Percentiles rank a stretch among this genome's conserved stretches.
Conservation (phyloP, 192 early-diverging fungal species). For the Mortierella claussenii region DNA sequence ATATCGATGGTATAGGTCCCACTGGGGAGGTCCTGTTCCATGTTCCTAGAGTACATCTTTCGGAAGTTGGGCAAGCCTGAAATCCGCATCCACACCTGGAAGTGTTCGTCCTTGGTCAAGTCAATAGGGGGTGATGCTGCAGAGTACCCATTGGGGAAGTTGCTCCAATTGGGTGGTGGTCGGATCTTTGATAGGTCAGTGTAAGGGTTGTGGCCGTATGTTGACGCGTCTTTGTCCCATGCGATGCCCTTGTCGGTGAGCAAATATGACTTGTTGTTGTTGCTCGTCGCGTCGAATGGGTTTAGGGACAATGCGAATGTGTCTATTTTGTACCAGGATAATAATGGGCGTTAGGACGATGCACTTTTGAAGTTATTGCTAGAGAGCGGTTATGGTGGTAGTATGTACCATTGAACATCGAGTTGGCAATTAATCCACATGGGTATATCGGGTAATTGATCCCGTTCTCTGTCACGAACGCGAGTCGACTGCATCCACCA, state of each 20-base stretch:
- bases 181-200: conserved; percentile 59
- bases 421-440: conserved; percentile 98
- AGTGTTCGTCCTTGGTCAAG: conserved; percentile 76
- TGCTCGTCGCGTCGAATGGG: conserved; percentile 56
- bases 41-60: conserved; percentile 91
- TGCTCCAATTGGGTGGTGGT: conserved; percentile 92
- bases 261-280: conserved; percentile 54
- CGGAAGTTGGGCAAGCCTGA: conserved; percentile 97
- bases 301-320: conserved; percentile 67
- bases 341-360: not conserved
- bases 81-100: conserved; percentile 99
- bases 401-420: conserved; percentile 89
- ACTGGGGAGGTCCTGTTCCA: conserved; percentile 59
- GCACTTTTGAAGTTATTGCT: not conserved
- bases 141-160: conserved; percentile 66
- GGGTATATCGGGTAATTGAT: conserved; percentile 78
- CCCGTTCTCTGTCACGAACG: conserved; percentile 13
- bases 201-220: conserved; percentile 71
- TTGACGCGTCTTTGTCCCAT: conserved; percentile 84
- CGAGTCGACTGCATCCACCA: conserved; percentile 70
- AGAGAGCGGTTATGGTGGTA: not conserved
- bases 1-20: conserved; percentile 83
- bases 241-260: conserved; percentile 82
- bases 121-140: conserved; percentile 69
- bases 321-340: conserved; percentile 51